phyloP scores from a whole-genome alignment of 2,329 filamentous ascomycete genomes.

The Aspergillus bombycis region DNA sequence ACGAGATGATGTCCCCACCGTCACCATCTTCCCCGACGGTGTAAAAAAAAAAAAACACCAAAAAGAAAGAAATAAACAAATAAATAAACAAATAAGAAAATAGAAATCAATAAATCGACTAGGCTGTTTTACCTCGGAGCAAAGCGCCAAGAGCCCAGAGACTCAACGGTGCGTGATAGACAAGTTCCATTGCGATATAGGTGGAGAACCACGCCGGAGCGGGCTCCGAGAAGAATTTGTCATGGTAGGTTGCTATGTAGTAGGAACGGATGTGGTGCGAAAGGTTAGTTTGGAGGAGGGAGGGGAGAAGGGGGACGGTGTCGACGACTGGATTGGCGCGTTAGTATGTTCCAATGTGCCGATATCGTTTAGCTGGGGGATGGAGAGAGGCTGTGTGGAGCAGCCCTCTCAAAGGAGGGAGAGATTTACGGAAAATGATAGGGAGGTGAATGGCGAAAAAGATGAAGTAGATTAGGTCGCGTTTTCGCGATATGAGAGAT shows the following conservation, averaged over 20 bases:
- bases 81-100: not conserved
- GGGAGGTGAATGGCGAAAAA: conserved; percentile 67
- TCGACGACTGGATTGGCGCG: conserved; percentile 57
- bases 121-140: conserved; percentile 46
- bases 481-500: conserved; percentile 38
- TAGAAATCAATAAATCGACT: not conserved
- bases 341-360: not conserved
- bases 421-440: conserved; percentile 59
- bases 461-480: conserved; percentile 50
- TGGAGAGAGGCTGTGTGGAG: not conserved
- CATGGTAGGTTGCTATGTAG: conserved; percentile 64
- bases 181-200: conserved; percentile 61
- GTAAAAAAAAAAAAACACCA: not conserved
- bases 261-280: conserved; percentile 56
- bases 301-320: conserved; percentile 61
- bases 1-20: not conserved
- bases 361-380: not conserved
- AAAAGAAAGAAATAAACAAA: not conserved
- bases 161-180: conserved; percentile 65
- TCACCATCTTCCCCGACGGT: not conserved
- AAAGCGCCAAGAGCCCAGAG: conserved; percentile 63
- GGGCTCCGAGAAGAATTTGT: conserved; percentile 64
- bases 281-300: conserved; percentile 52
- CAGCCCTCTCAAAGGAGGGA: not conserved
- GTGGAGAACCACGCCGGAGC: conserved; percentile 61